Conservation (phyloP, 805 yeast species). For the Kazachstania psychrophila region DNA sequence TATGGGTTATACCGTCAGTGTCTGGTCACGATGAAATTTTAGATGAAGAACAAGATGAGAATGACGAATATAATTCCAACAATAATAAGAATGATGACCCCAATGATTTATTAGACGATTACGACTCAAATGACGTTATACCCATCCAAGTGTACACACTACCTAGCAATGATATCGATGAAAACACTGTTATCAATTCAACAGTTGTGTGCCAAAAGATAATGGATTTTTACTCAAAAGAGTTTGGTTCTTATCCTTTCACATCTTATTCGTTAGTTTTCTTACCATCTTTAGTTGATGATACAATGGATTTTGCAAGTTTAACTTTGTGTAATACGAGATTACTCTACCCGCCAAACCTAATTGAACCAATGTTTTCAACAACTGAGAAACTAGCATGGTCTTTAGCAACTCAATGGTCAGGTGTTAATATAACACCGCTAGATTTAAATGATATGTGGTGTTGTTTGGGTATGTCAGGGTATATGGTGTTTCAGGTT, state of each 20-base stretch:
- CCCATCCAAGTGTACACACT: conserved; percentile 56
- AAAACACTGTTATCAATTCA: conserved; percentile 52
- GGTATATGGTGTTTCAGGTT: conserved; percentile 72
- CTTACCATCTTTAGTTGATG: conserved; percentile 45
- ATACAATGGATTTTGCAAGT: conserved; percentile 51
- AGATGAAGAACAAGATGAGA: conserved; percentile 31
- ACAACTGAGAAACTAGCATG: conserved; percentile 60
- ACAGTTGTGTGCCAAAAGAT: conserved; percentile 71
- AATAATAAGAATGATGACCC: conserved; percentile 17
- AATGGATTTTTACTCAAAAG: conserved; percentile 72
- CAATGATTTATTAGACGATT: conserved; percentile 5
- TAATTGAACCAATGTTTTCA: conserved; percentile 69
- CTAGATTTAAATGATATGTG: conserved; percentile 70
- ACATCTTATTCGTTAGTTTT: conserved; percentile 71
- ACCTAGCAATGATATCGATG: conserved; percentile 40
- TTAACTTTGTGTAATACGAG: conserved; percentile 51
- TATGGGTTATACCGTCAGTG: conserved; percentile 30
- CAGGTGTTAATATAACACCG: conserved; percentile 86
- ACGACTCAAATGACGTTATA: conserved; percentile 31
- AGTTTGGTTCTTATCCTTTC: conserved; percentile 90
- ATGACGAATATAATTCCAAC: conserved; percentile 4
- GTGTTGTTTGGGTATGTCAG: conserved; percentile 80
- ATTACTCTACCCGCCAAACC: conserved; percentile 59
- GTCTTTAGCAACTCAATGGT: conserved; percentile 81
- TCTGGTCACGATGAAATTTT: conserved; percentile 10